Evolutionary conservation across 768 basidiomycete genomes (phyloP).

Genomic region (Agrocybe praecox): DNA sequence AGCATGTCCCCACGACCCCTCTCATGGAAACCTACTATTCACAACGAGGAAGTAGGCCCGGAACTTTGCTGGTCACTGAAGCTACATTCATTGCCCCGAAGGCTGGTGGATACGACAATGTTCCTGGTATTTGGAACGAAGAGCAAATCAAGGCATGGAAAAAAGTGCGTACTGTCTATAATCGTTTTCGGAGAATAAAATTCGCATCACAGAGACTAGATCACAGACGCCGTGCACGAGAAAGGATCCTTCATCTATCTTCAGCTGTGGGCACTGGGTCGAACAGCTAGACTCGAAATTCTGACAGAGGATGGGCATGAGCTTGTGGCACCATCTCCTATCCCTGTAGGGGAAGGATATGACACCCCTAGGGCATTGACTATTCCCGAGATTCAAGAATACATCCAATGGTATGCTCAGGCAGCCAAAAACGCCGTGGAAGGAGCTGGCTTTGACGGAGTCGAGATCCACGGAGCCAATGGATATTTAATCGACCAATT

Average conservation of each 20-base stretch:
- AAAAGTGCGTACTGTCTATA: conserved; percentile 26
- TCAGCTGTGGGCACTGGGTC: conserved; percentile 63
- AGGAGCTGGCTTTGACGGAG: conserved; percentile 69
- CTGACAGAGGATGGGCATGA: conserved; percentile 37
- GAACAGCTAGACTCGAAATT: conserved; percentile 33
- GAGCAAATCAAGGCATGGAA: conserved; percentile 60
- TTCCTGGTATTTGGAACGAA: conserved; percentile 51
- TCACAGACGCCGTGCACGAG: conserved; percentile 46
- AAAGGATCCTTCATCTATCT: conserved; percentile 49
- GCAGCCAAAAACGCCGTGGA: conserved; percentile 59
- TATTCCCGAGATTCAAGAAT: conserved; percentile 51
- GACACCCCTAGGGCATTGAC: conserved; percentile 44
- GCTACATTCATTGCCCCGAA: conserved; percentile 51
- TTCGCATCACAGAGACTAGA: conserved; percentile 25
- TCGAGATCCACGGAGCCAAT: conserved; percentile 52
- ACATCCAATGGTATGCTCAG: conserved; percentile 47
- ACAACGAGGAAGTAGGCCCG: conserved; percentile 47
- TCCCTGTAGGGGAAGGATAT: conserved; percentile 17
- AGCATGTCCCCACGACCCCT: conserved; percentile 34
- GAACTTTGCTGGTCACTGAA: conserved; percentile 59
- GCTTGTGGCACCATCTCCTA: conserved; percentile 36
- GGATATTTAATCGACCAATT: conserved; percentile 58
- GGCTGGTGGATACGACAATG: conserved; percentile 37
- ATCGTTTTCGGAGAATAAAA: too few relatives aligned
- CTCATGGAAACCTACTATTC: conserved; percentile 45